Percentiles rank a stretch among this genome's conserved stretches.
Evolutionary conservation across 2,329 filamentous ascomycete species (phyloP).

Genomic region (Ceratocystis smalleyi): DNA sequence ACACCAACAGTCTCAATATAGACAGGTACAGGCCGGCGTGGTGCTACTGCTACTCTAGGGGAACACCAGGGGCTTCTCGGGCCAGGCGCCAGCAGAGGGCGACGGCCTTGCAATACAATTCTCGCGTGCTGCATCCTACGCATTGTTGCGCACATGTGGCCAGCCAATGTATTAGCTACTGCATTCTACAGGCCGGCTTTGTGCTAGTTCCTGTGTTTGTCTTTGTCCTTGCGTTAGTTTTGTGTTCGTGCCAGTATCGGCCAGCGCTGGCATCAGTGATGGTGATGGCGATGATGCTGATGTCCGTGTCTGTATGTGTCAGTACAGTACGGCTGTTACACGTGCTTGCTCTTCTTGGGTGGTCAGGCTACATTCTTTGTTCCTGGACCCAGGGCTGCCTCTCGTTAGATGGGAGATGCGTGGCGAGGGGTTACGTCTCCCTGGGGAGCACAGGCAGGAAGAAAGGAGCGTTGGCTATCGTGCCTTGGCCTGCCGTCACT

Average conservation of each 20-base stretch:
- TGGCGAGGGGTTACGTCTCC: background rate
- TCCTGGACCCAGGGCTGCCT: background rate
- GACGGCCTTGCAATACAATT: background rate
- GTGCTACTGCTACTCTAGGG: background rate
- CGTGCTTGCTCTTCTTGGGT: background rate
- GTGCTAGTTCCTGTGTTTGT: background rate
- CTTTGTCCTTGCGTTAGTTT: no score
- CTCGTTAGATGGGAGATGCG: no score
- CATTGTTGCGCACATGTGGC: background rate
- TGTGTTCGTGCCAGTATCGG: no score
- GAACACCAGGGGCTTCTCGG: background rate
- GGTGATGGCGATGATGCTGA: no score
- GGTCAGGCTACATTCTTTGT: background rate
- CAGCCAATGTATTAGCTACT: slow-evolving; percentile 4
- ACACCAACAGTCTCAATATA: background rate
- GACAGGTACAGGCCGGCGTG: background rate
- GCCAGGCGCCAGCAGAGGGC: background rate
- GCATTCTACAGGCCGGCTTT: background rate
- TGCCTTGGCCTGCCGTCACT: no score
- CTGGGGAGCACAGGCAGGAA: background rate
- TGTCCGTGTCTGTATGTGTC: no score
- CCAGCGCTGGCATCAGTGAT: background rate
- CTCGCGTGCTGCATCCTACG: background rate
- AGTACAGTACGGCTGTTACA: background rate
- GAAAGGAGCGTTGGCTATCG: no score